Percentiles rank a stretch among this genome's conserved stretches.
phyloP scores from a whole-genome alignment of 2,329 filamentous ascomycete species.

The Botrytis byssoidea region DNA sequence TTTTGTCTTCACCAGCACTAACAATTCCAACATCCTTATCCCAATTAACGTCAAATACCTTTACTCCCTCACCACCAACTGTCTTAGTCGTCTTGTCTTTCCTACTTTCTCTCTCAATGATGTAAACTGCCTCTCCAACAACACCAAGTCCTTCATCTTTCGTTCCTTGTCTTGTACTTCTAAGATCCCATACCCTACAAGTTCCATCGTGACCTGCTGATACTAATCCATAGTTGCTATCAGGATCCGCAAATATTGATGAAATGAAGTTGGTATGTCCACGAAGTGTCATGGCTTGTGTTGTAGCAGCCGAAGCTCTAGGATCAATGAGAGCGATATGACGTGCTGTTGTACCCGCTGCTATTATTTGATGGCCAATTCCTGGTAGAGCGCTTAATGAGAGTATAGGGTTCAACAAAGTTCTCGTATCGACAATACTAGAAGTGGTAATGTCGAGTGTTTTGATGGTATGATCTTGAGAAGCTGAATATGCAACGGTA shows the following conservation, averaged over 20 bases:
- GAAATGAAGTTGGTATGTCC: constrained; percentile 78
- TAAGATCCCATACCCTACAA: constrained; percentile 89
- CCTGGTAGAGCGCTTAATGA: constrained; percentile 72
- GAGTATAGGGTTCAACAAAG: constrained; percentile 79
- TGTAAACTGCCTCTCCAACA: constrained; percentile 71
- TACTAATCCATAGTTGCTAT: constrained; percentile 76
- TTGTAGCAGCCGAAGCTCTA: constrained; percentile 69
- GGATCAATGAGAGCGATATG: constrained; percentile 95
- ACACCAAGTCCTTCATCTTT: constrained; percentile 58
- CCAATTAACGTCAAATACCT: constrained; percentile 89
- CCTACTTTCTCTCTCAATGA: constrained; percentile 71
- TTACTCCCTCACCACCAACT: constrained; percentile 76
- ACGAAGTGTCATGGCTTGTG: constrained; percentile 84
- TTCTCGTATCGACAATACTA: constrained; percentile 74
- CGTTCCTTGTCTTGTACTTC: constrained; percentile 61
- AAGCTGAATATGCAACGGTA: constrained; percentile 87
- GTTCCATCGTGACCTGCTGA: constrained; percentile 92
- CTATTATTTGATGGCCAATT: constrained; percentile 51
- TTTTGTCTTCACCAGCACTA: constrained; percentile 89
- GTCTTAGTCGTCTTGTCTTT: constrained; percentile 60
- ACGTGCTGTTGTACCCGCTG: constrained; percentile 77
- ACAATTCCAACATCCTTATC: constrained; percentile 84
- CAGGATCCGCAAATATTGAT: constrained; percentile 49
- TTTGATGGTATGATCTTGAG: constrained; percentile 85
- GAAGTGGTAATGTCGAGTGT: constrained; percentile 89